These are phyloP conservation scores for Hypoxylon sp. DNA, from an alignment of 2,329 filamentous ascomycete species.

Conservation along the genomic window DNA sequence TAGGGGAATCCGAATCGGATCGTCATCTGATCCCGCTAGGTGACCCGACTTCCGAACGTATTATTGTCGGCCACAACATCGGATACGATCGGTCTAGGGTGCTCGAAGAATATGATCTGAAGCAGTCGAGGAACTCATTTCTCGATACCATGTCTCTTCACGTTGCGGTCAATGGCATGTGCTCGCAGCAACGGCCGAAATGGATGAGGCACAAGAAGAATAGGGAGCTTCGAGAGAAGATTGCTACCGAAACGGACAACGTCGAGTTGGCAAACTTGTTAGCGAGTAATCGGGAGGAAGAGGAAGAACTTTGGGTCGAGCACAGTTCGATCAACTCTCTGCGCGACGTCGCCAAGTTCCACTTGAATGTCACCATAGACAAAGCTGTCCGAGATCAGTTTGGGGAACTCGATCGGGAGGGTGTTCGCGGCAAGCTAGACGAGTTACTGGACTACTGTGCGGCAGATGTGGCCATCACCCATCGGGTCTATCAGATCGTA, in stretches of 20 bases:
- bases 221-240: slow-evolving; percentile 80
- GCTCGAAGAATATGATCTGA: slow-evolving; percentile 85
- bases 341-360: slow-evolving; percentile 94
- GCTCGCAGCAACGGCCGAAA: slow-evolving; percentile 90
- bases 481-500: slow-evolving; percentile 91
- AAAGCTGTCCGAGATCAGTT: slow-evolving; percentile 89
- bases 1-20: slow-evolving; percentile 80
- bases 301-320: slow-evolving; percentile 95
- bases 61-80: slow-evolving; percentile 94
- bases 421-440: slow-evolving; percentile 75
- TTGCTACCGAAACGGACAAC: slow-evolving; percentile 74
- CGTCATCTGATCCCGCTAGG: slow-evolving; percentile 88
- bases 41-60: slow-evolving; percentile 72
- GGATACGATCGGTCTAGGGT: slow-evolving; percentile 92
- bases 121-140: slow-evolving; percentile 85
- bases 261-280: slow-evolving; percentile 76
- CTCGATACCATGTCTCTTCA: slow-evolving; percentile 98
- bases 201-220: slow-evolving; percentile 98
- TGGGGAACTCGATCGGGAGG: slow-evolving; percentile 77
- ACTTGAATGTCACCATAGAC: slow-evolving; percentile 89
- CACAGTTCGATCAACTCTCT: slow-evolving; percentile 95
- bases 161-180: slow-evolving; percentile 98
- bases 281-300: slow-evolving; percentile 76
- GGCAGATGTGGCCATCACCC: slow-evolving; percentile 90
- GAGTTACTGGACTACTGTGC: slow-evolving; percentile 93